phyloP scores from a whole-genome alignment of 305 asterid species.

The Coffea humblotiana region DNA sequence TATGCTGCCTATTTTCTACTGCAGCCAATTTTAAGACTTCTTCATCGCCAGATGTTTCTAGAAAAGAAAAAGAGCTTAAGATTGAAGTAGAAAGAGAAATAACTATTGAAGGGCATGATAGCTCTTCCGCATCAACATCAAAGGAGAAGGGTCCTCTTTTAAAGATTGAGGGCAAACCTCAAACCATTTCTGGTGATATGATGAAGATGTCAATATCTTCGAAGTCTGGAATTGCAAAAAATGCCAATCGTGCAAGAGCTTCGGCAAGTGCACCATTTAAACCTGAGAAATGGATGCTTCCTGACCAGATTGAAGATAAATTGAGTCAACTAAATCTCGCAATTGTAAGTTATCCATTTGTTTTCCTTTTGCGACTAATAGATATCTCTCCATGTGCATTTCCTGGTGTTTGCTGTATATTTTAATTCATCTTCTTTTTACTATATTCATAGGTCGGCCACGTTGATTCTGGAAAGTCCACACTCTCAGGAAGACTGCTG shows the following conservation, averaged over 20 bases:
- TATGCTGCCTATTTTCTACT: constrained; percentile 13
- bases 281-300: constrained; percentile 79
- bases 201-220: constrained; percentile 47
- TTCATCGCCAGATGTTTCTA: constrained; percentile 31
- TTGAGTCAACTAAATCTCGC: constrained; percentile 90
- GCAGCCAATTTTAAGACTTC: constrained; percentile 29
- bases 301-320: constrained; percentile 48
- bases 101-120: constrained; percentile 39
- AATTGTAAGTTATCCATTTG: constrained; percentile 51
- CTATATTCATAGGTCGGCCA: constrained; percentile 78
- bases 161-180: constrained; percentile 36
- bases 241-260: constrained; percentile 37
- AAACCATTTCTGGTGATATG: constrained; percentile 31
- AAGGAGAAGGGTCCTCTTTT: constrained; percentile 38
- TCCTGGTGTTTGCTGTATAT: constrained; percentile 5
- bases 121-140: constrained; percentile 44
- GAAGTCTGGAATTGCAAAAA: constrained; percentile 44
- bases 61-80: constrained; percentile 33
- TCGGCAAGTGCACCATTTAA: constrained; percentile 46
- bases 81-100: constrained; percentile 37
- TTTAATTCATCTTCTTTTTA: not conserved
- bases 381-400: not conserved
- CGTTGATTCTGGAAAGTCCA: constrained; percentile 99
- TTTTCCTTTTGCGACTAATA: constrained; percentile 9
- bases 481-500: constrained; percentile 95